These are phyloP conservation scores for Leptodermis oblonga DNA, from an alignment of 257 asterid species.

Conservation along the genomic window DNA sequence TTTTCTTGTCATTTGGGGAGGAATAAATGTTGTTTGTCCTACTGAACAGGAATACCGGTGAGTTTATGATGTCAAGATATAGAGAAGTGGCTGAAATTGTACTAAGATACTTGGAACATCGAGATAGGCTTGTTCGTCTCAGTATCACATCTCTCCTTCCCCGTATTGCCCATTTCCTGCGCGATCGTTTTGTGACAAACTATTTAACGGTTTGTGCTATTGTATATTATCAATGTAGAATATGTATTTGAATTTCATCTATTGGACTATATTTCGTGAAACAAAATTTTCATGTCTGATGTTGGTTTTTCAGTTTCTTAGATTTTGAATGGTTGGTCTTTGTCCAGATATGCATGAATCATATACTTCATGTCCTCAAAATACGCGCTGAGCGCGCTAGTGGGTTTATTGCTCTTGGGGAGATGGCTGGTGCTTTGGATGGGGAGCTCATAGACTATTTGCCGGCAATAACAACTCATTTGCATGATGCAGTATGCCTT, in stretches of 20 bases:
- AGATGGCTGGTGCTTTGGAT: slow-evolving; percentile 99
- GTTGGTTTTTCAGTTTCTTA: slow-evolving; percentile 8
- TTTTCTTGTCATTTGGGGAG: neutral
- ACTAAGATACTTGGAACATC: slow-evolving; percentile 90
- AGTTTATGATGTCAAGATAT: slow-evolving; percentile 99
- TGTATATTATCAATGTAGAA: slow-evolving; percentile 10
- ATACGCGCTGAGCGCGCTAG: slow-evolving; percentile 96
- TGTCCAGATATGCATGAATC: slow-evolving; percentile 96
- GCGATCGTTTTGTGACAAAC: slow-evolving; percentile 97
- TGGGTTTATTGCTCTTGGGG: slow-evolving; percentile 99
- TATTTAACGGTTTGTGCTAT: slow-evolving; percentile 63
- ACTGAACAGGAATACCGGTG: slow-evolving; percentile 89
- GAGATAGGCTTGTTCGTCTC: slow-evolving; percentile 97
- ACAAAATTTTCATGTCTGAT: slow-evolving; percentile 15
- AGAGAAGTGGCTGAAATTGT: slow-evolving; percentile 99
- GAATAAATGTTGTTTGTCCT: slow-evolving; percentile 11
- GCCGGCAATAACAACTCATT: slow-evolving; percentile 97
- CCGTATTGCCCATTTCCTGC: slow-evolving; percentile 96
- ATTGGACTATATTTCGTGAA: slow-evolving; percentile 5
- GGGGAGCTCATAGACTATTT: slow-evolving; percentile 93
- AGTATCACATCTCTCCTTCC: slow-evolving; percentile 99
- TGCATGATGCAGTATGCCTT: slow-evolving; percentile 91
- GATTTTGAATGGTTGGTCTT: slow-evolving; percentile 20
- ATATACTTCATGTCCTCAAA: slow-evolving; percentile 93
- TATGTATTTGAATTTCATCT: slow-evolving; percentile 8